These are phyloP conservation scores for Solanum etuberosum DNA, from an alignment of 257 asterid species.

Conservation along the genomic window DNA sequence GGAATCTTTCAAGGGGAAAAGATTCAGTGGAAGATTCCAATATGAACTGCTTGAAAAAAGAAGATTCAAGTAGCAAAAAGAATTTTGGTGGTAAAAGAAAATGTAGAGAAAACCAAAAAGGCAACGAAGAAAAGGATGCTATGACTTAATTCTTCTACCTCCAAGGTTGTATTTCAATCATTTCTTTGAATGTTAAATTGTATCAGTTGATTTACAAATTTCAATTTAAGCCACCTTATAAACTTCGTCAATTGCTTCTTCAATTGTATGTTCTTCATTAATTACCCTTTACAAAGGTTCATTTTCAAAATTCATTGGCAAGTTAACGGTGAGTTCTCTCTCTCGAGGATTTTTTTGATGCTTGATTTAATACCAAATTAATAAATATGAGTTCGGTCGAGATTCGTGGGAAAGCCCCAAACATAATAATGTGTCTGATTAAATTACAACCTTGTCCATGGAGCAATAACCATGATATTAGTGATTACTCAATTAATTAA, in stretches of 20 bases:
- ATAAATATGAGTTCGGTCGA: neutral
- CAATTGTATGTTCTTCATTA: neutral
- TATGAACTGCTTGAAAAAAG: neutral
- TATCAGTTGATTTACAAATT: neutral
- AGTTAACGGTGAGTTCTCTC: neutral
- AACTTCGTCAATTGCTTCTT: neutral
- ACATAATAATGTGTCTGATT: neutral
- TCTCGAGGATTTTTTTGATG: neutral
- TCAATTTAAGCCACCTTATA: neutral
- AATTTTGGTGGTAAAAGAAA: neutral
- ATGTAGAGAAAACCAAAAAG: neutral
- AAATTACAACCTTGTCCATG: too few species aligned
- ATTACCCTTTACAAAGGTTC: neutral
- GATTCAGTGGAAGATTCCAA: neutral
- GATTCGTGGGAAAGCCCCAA: neutral
- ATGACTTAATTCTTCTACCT: neutral
- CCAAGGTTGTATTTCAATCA: neutral
- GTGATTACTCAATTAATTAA: too few species aligned
- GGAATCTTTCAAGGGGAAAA: neutral
- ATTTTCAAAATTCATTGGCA: neutral
- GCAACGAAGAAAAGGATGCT: neutral
- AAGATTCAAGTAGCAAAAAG: neutral
- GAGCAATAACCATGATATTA: too few species aligned
- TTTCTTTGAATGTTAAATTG: neutral
- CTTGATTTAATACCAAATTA: neutral